These are phyloP conservation scores for Macrophomina phaseolina DNA, from an alignment of 2,329 filamentous ascomycete species.

Conservation along the genomic window DNA sequence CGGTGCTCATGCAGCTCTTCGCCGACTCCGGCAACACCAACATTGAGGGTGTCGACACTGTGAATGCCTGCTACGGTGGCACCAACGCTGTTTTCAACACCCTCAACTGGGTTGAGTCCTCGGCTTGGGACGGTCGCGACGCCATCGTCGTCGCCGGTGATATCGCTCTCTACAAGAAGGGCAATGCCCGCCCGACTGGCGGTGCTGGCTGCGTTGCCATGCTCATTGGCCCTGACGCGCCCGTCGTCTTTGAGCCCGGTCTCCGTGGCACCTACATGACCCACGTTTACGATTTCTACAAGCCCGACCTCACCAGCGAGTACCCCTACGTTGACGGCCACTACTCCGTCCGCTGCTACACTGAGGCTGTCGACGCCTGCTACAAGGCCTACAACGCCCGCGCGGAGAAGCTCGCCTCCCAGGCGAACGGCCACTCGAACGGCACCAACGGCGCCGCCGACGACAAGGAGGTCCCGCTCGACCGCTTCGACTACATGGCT, in stretches of 20 bases:
- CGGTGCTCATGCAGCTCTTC: constrained; percentile 60
- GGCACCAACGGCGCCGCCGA: constrained; percentile 38
- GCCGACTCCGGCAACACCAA: constrained; percentile 59
- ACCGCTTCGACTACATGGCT: constrained; percentile 61
- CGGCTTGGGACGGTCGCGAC: constrained; percentile 59
- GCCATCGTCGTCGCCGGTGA: constrained; percentile 60
- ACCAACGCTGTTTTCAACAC: constrained; percentile 62
- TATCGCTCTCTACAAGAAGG: constrained; percentile 62
- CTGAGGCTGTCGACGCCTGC: constrained; percentile 58
- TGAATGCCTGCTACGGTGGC: constrained; percentile 61
- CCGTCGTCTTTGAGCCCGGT: constrained; percentile 56
- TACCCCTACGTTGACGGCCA: constrained; percentile 61
- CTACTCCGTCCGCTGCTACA: constrained; percentile 60
- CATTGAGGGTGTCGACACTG: constrained; percentile 59
- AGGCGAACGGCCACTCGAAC: constrained; percentile 48
- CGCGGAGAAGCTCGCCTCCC: constrained; percentile 53
- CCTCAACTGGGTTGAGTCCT: constrained; percentile 61
- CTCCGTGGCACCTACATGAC: constrained; percentile 58
- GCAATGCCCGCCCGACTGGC: constrained; percentile 58
- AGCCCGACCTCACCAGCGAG: constrained; percentile 60
- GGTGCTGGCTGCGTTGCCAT: constrained; percentile 61
- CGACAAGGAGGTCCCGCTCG: constrained; percentile 52
- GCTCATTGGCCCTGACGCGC: constrained; percentile 59
- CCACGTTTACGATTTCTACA: constrained; percentile 62
- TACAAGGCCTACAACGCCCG: constrained; percentile 60